These are phyloP conservation scores for Fusarium oxysporum DNA, from an alignment of 2,329 filamentous ascomycete genomes.

Conservation along the genomic window DNA sequence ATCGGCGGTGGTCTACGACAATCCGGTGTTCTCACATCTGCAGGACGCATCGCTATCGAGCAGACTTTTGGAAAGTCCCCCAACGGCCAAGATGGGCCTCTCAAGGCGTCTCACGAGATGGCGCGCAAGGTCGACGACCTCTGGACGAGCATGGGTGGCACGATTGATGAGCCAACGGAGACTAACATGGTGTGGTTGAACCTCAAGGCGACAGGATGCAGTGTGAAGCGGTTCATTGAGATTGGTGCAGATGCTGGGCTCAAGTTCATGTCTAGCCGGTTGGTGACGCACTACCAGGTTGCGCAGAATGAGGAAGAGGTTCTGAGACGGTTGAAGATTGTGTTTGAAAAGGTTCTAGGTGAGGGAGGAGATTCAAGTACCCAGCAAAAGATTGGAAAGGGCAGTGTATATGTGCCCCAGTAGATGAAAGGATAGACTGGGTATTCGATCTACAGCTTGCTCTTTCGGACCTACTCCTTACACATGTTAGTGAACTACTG, in stretches of 20 bases:
- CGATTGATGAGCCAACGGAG: constrained; percentile 75
- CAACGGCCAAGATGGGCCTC: constrained; percentile 63
- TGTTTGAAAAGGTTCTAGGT: constrained; percentile 59
- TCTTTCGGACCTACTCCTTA: background rate
- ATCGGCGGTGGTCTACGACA: constrained; percentile 82
- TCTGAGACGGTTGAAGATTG: constrained; percentile 64
- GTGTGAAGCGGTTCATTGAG: constrained; percentile 52
- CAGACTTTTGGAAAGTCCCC: constrained; percentile 56
- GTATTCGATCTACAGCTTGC: background rate
- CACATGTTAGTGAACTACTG: background rate
- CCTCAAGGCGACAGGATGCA: constrained; percentile 68
- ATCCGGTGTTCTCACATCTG: constrained; percentile 77
- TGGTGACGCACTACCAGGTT: constrained; percentile 70
- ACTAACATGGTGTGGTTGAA: constrained; percentile 96
- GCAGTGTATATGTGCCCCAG: constrained; percentile 42
- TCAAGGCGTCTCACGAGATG: constrained; percentile 69
- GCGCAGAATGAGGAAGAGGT: constrained; percentile 70
- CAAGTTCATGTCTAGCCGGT: constrained; percentile 53
- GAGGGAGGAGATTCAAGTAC: constrained; percentile 24
- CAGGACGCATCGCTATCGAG: constrained; percentile 75
- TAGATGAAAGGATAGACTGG: constrained; percentile 13
- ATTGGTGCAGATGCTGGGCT: constrained; percentile 58
- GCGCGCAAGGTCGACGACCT: constrained; percentile 74
- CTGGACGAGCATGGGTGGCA: constrained; percentile 78
- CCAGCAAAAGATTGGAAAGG: constrained; percentile 39